Percentiles rank a stretch among this genome's conserved stretches.
Evolutionary conservation across 129 eudicot species (phyloP).

Genomic region (Helichrysum umbraculigerum): DNA sequence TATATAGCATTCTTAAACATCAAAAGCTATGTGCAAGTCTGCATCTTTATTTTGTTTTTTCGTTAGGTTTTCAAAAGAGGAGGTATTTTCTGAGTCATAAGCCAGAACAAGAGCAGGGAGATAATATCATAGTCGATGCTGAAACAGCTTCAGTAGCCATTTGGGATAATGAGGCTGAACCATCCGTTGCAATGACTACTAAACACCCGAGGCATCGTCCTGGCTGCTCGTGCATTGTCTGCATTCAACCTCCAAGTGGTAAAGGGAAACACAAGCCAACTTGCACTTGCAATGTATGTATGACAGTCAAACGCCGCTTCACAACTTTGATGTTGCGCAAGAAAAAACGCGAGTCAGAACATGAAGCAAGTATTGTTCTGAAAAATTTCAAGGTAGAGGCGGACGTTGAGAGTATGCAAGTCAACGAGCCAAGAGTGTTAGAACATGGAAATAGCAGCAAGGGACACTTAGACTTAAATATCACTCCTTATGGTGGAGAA

Average conservation of each 20-base stretch:
- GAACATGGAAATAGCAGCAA: constrained; percentile 7
- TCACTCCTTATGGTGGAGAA: constrained; percentile 49
- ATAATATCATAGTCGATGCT: too few relatives aligned
- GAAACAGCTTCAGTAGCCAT: constrained; percentile 1
- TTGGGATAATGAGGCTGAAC: constrained; percentile 42
- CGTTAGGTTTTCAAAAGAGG: constrained; percentile 56
- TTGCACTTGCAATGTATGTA: constrained; percentile 80
- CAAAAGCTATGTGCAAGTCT: too few relatives aligned
- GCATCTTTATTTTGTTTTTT: background rate
- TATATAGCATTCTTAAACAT: too few relatives aligned
- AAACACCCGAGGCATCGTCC: constrained; percentile 94
- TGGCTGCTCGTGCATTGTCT: constrained; percentile 91
- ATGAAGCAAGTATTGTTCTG: constrained; percentile 74
- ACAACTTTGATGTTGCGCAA: constrained; percentile 85
- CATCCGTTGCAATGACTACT: constrained; percentile 71
- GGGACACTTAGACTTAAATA: constrained; percentile 59
- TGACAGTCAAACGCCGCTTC: constrained; percentile 91
- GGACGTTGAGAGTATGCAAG: constrained; percentile 25
- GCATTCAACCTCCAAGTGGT: constrained; percentile 96
- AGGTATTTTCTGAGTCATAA: constrained; percentile 42
- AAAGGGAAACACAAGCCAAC: constrained; percentile 90
- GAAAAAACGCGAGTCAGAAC: constrained; percentile 87
- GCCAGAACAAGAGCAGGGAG: constrained; percentile 43
- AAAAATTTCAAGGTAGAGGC: constrained; percentile 46
- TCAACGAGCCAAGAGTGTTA: constrained; percentile 28